Percentiles rank a stretch among this genome's conserved stretches.
These are phyloP conservation scores for Chaetomium sp. DNA, from an alignment of 2,329 filamentous ascomycete species.

Conservation along the genomic window DNA sequence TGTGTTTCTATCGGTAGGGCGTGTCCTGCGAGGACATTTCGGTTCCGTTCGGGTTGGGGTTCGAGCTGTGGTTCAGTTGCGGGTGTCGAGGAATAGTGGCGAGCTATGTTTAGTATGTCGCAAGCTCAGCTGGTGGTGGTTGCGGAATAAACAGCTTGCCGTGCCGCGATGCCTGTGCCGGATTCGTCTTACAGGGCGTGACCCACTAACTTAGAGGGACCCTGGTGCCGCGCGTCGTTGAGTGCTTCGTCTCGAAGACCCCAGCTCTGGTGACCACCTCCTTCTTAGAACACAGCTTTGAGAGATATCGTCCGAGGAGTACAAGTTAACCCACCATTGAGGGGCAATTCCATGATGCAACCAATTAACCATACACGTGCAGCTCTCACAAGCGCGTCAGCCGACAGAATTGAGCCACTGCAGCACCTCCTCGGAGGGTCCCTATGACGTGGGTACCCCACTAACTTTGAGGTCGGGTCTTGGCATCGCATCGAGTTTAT, in stretches of 20 bases:
- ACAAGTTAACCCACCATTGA: not conserved
- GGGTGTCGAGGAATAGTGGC: not conserved
- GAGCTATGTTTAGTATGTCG: not conserved
- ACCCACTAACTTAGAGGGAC: not conserved
- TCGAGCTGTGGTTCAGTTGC: not conserved
- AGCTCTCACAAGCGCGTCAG: constrained; percentile 7
- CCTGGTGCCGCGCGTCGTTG: not conserved
- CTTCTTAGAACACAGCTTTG: not conserved
- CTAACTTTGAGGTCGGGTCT: not conserved
- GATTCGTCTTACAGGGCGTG: constrained; percentile 2
- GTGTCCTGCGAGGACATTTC: constrained; percentile 25
- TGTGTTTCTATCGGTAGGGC: constrained; percentile 28
- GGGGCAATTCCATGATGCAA: not conserved
- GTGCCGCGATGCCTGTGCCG: not conserved
- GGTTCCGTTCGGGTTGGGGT: not conserved
- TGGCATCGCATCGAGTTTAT: not conserved
- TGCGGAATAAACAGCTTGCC: not conserved
- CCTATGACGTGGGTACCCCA: constrained; percentile 16
- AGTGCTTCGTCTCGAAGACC: not conserved
- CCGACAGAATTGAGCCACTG: not conserved
- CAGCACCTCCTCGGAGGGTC: not conserved
- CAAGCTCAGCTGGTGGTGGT: not conserved
- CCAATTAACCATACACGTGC: not conserved
- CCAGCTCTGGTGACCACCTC: not conserved
- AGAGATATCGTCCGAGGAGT: not conserved